Conservation (phyloP, 129 eudicot species). For the Flaveria trinervia region DNA sequence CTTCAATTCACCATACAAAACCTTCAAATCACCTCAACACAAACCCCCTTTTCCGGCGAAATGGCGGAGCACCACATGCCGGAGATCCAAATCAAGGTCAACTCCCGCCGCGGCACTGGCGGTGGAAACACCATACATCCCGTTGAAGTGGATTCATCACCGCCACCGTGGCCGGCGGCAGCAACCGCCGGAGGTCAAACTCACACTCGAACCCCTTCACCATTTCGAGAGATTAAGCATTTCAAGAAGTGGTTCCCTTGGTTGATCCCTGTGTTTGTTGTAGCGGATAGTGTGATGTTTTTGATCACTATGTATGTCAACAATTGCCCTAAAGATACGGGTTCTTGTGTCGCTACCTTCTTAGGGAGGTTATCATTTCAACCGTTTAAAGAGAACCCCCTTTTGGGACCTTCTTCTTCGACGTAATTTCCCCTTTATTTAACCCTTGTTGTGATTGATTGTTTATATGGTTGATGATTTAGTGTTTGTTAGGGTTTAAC, state of each 20-base stretch:
- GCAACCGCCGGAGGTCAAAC: neutral
- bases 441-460: neutral
- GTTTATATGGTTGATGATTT: neutral
- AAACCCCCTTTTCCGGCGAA: constrained; percentile 13
- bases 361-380: constrained; percentile 85
- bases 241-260: constrained; percentile 75
- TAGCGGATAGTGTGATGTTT: constrained; percentile 60
- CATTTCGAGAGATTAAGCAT: constrained; percentile 56
- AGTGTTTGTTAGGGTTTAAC: neutral
- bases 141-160: constrained; percentile 43
- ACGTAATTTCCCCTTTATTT: constrained; percentile 44
- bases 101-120: constrained; percentile 47
- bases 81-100: constrained; percentile 43
- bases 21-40: neutral
- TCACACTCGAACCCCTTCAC: constrained; percentile 34
- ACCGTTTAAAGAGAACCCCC: constrained; percentile 87
- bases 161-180: constrained; percentile 17
- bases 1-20: neutral
- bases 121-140: constrained; percentile 58
- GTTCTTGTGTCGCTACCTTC: constrained; percentile 63
- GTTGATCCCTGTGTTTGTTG: constrained; percentile 67
- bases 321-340: constrained; percentile 71
- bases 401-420: constrained; percentile 89
- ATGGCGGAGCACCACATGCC: constrained; percentile 47
- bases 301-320: constrained; percentile 80